phyloP scores from a whole-genome alignment of 495 filamentous ascomycete genomes.

The Xylaria intraflava region DNA sequence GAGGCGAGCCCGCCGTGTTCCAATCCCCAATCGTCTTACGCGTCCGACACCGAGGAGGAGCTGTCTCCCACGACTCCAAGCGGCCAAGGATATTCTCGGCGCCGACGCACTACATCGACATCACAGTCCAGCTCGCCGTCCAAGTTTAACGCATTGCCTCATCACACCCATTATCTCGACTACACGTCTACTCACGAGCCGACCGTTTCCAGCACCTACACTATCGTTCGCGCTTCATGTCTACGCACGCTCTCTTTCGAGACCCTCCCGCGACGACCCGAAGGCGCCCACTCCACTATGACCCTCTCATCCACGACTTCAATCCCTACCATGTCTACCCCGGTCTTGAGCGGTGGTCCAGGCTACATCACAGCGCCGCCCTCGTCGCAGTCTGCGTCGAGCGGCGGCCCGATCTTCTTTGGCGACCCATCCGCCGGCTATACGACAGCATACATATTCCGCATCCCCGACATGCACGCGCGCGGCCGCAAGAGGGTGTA shows the following conservation, averaged over 20 bases:
- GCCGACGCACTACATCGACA: slow-evolving; percentile 25
- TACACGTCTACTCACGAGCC: slow-evolving; percentile 83
- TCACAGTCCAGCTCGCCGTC: slow-evolving; percentile 43
- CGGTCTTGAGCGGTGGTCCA: slow-evolving; percentile 24
- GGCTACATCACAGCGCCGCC: slow-evolving; percentile 29
- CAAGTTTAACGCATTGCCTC: slow-evolving; percentile 41
- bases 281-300: slow-evolving; percentile 20
- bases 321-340: slow-evolving; percentile 21
- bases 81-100: slow-evolving; percentile 9
- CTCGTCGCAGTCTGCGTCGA: slow-evolving; percentile 33
- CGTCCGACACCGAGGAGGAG: slow-evolving; percentile 42
- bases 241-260: slow-evolving; percentile 84
- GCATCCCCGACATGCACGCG: slow-evolving; percentile 79
- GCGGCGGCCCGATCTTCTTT: slow-evolving; percentile 74
- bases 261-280: slow-evolving; percentile 61
- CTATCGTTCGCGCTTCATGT: slow-evolving; percentile 75
- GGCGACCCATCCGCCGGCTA: slow-evolving; percentile 76
- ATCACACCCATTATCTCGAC: slow-evolving; percentile 75
- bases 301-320: slow-evolving; percentile 14
- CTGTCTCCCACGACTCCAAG: slow-evolving; percentile 1
- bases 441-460: slow-evolving; percentile 89
- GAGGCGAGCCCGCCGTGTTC: slow-evolving; percentile 37
- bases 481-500: slow-evolving; percentile 82
- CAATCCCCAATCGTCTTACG: slow-evolving; percentile 35
- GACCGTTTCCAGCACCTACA: slow-evolving; percentile 66